These are phyloP conservation scores for Solanum pimpinellifolium DNA, from an alignment of 257 asterid genomes.

Conservation along the genomic window DNA sequence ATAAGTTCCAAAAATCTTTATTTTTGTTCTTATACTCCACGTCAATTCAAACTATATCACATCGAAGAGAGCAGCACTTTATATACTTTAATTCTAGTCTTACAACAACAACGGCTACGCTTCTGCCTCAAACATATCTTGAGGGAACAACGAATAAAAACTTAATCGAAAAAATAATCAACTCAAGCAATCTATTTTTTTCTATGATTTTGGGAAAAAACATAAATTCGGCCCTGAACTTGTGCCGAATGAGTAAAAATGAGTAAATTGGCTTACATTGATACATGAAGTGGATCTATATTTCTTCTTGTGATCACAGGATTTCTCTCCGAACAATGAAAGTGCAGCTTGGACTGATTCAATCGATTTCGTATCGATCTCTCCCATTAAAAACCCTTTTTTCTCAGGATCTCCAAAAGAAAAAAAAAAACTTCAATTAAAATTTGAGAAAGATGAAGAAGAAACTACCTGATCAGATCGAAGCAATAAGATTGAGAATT, in stretches of 20 bases:
- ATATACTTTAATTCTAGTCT: background rate
- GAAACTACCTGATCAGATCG: background rate
- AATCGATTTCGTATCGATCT: constrained; percentile 38
- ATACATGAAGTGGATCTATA: background rate
- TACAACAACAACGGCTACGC: background rate
- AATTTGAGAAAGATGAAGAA: background rate
- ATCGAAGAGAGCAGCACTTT: background rate
- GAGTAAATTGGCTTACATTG: background rate
- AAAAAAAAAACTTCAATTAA: background rate
- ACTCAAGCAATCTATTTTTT: too few species aligned
- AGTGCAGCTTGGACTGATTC: background rate
- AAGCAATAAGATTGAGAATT: background rate
- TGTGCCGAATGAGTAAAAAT: too few species aligned
- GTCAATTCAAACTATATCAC: background rate
- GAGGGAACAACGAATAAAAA: background rate
- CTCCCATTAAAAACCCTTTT: constrained; percentile 29
- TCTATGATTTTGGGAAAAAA: too few species aligned
- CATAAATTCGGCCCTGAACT: too few species aligned
- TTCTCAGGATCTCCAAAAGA: background rate
- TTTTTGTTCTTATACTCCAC: background rate
- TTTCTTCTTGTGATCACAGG: background rate
- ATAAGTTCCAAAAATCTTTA: background rate
- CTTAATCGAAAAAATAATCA: too few species aligned
- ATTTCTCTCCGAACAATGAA: constrained; percentile 38
- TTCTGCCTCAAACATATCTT: background rate